phyloP scores from a whole-genome alignment of 768 basidiomycete genomes.

The Gymnopilus dilepis region DNA sequence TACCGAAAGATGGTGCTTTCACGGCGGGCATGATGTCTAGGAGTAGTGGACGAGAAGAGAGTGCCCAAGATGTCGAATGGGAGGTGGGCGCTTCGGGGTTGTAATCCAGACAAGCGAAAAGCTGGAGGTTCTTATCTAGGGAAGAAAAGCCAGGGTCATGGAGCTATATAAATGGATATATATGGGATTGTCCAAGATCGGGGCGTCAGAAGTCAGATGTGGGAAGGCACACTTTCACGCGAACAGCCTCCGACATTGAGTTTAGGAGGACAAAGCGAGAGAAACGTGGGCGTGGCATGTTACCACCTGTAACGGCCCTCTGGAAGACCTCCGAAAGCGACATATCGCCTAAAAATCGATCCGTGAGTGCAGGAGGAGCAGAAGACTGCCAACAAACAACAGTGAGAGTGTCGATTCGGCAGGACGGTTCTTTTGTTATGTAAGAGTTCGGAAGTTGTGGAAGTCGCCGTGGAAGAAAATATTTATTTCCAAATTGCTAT shows the following conservation, averaged over 20 bases:
- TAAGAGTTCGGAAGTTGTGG: constrained; percentile 21
- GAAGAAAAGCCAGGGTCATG: constrained; percentile 35
- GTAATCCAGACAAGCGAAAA: constrained; percentile 21
- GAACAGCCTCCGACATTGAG: constrained; percentile 43
- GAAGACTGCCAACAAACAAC: background rate
- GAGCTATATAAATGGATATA: constrained; percentile 34
- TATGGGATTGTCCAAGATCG: constrained; percentile 31
- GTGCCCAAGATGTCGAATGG: constrained; percentile 8
- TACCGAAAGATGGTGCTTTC: constrained; percentile 28
- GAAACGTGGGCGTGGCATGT: constrained; percentile 33
- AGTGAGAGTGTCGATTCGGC: constrained; percentile 3
- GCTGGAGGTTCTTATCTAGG: constrained; percentile 37
- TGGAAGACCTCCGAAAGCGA: background rate
- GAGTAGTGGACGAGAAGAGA: constrained; percentile 17
- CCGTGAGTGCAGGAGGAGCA: constrained; percentile 6
- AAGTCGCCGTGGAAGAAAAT: constrained; percentile 9
- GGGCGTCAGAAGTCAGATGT: constrained; percentile 39
- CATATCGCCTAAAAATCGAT: constrained; percentile 1
- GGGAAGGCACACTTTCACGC: constrained; percentile 32
- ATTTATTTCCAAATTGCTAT: constrained; percentile 17
- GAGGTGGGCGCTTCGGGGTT: constrained; percentile 32
- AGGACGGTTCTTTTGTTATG: constrained; percentile 8
- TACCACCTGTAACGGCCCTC: background rate
- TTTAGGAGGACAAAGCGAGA: constrained; percentile 28
- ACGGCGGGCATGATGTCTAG: constrained; percentile 24